Evolutionary conservation across 1,284 basidiomycete species (phyloP).

Genomic region (Malassezia yamatoensis): DNA sequence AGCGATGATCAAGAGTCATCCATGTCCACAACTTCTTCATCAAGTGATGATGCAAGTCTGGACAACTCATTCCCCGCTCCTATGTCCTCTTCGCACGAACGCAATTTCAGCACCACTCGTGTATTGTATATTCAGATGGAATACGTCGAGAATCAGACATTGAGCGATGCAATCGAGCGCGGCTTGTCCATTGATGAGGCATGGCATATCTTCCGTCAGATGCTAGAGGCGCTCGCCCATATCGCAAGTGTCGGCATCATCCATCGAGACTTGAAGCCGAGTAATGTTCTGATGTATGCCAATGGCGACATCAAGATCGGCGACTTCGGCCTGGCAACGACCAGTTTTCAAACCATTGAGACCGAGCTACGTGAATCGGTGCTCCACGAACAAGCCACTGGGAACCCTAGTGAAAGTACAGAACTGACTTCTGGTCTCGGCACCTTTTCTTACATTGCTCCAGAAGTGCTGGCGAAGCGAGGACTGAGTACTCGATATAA

Average conservation of each 20-base stretch:
- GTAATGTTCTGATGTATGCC: conserved; percentile 42
- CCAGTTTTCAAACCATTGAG: conserved; percentile 35
- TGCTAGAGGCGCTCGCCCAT: conserved; percentile 75
- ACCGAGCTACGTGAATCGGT: conserved; percentile 51
- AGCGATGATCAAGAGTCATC: background rate
- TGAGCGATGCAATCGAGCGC: conserved; percentile 42
- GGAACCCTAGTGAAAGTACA: conserved; percentile 59
- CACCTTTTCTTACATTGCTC: conserved; percentile 83
- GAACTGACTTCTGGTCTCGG: conserved; percentile 58
- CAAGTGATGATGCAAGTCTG: background rate
- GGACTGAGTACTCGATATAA: conserved; percentile 56
- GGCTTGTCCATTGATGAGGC: conserved; percentile 56
- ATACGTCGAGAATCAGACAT: conserved; percentile 43
- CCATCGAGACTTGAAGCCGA: conserved; percentile 61
- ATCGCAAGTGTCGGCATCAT: conserved; percentile 79
- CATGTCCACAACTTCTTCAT: background rate
- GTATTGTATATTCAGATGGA: conserved; percentile 83
- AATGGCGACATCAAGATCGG: conserved; percentile 85
- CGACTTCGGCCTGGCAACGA: conserved; percentile 70
- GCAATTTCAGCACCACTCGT: conserved; percentile 44
- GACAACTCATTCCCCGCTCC: conserved; percentile 9
- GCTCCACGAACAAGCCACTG: conserved; percentile 53
- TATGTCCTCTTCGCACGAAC: conserved; percentile 15
- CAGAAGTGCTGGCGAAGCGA: conserved; percentile 53
- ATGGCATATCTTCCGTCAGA: conserved; percentile 80